Evolutionary conservation across 306 rosid species (phyloP).

Genomic region (Oxytropis ochrocephala): DNA sequence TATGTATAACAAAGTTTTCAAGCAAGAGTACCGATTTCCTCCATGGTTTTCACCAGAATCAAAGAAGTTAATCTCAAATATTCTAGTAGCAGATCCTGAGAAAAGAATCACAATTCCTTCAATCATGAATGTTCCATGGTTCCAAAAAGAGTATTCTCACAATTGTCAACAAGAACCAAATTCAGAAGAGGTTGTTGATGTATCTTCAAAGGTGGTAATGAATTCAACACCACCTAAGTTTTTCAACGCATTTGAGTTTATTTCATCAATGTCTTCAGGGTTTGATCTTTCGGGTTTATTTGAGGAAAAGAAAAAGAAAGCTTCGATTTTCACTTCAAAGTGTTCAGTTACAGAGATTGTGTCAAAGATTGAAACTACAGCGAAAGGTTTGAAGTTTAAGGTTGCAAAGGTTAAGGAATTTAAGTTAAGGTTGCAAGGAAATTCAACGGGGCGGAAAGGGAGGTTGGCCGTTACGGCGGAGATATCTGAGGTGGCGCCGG

Average conservation of each 20-base stretch:
- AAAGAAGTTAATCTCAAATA: slow-evolving; percentile 40
- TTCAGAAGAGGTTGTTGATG: not conserved
- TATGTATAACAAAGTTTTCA: slow-evolving; percentile 60
- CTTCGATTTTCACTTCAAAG: slow-evolving; percentile 64
- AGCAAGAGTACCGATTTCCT: slow-evolving; percentile 55
- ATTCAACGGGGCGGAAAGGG: slow-evolving; percentile 58
- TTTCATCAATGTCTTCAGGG: slow-evolving; percentile 64
- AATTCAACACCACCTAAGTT: slow-evolving; percentile 45
- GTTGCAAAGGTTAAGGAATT: slow-evolving; percentile 48
- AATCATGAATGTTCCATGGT: slow-evolving; percentile 65
- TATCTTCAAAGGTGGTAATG: not conserved
- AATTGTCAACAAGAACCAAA: not conserved
- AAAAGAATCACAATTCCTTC: slow-evolving; percentile 48
- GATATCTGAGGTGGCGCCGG: slow-evolving; percentile 31
- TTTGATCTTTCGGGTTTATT: slow-evolving; percentile 1
- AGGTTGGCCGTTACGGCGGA: slow-evolving; percentile 52
- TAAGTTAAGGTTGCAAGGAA: slow-evolving; percentile 44
- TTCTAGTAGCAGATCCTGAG: slow-evolving; percentile 55
- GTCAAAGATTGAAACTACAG: slow-evolving; percentile 51
- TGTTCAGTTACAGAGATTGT: slow-evolving; percentile 39
- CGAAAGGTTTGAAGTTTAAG: slow-evolving; percentile 42
- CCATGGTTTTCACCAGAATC: slow-evolving; percentile 66
- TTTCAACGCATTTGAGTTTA: slow-evolving; percentile 68
- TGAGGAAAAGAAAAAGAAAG: slow-evolving; percentile 25
- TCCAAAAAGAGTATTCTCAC: slow-evolving; percentile 29